A percentile compares a stretch with the other conserved stretches of the same genome.
These are phyloP conservation scores for Aspergillus vadensis DNA, from an alignment of 2,329 filamentous ascomycete species.

Conservation along the genomic window DNA sequence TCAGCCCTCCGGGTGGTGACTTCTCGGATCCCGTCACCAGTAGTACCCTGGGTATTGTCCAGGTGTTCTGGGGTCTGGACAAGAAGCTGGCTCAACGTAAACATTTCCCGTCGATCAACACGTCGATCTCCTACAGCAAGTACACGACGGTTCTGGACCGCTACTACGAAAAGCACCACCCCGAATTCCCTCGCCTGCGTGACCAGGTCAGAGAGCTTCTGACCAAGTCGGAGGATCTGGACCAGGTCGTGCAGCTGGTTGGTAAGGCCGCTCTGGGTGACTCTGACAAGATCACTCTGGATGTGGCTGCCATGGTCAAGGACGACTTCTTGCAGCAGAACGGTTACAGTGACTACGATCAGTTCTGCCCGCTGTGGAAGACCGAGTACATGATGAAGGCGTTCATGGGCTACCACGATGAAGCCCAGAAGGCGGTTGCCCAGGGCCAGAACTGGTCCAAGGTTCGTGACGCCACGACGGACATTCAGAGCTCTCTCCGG, in stretches of 20 bases:
- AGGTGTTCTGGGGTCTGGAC: slow-evolving; percentile 99
- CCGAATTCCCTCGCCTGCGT: slow-evolving; percentile 89
- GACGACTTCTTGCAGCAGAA: slow-evolving; percentile 99
- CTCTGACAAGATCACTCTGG: slow-evolving; percentile 96
- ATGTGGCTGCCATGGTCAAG: slow-evolving; percentile 88
- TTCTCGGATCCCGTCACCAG: slow-evolving; percentile 98
- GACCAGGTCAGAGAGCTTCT: slow-evolving; percentile 93
- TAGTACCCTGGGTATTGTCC: slow-evolving; percentile 92
- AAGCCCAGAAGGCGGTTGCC: slow-evolving; percentile 90
- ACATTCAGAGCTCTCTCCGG: slow-evolving; percentile 81
- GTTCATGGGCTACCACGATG: slow-evolving; percentile 97
- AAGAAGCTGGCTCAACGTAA: slow-evolving; percentile 99
- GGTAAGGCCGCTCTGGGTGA: slow-evolving; percentile 96
- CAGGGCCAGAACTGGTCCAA: slow-evolving; percentile 92
- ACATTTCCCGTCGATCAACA: slow-evolving; percentile 99
- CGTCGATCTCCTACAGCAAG: slow-evolving; percentile 91
- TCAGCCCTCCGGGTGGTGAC: slow-evolving; percentile 96
- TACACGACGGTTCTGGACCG: slow-evolving; percentile 87
- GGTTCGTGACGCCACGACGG: slow-evolving; percentile 84
- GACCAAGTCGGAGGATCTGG: slow-evolving; percentile 92
- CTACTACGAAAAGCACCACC: slow-evolving; percentile 90
- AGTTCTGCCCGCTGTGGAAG: slow-evolving; percentile 99
- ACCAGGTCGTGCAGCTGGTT: slow-evolving; percentile 97
- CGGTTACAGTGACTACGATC: slow-evolving; percentile 97
- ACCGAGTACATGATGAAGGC: slow-evolving; percentile 99